A percentile compares a stretch with the other conserved stretches of the same genome.
phyloP scores from a whole-genome alignment of 2,329 filamentous ascomycete genomes.

The Botryotinia narcissicola region DNA sequence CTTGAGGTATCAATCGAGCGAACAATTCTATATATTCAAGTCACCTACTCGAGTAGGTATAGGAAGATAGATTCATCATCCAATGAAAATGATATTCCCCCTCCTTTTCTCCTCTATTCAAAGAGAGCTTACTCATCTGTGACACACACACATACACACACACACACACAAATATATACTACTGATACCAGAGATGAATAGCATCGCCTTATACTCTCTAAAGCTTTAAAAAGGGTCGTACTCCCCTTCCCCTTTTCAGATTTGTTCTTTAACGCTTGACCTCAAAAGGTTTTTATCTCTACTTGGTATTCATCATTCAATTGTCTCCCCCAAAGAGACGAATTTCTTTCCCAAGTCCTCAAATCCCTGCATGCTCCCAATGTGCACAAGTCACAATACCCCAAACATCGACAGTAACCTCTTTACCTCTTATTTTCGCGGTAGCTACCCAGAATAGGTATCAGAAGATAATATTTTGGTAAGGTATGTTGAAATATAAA shows the following conservation, averaged over 20 bases:
- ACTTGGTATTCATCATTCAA: neutral
- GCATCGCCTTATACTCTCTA: neutral
- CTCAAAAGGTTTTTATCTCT: neutral
- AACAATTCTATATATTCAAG: neutral
- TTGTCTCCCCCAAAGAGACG: neutral
- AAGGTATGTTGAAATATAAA: constrained; percentile 3
- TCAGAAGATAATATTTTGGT: constrained; percentile 7
- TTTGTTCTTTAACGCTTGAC: constrained; percentile 8
- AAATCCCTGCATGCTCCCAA: neutral
- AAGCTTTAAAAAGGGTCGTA: constrained; percentile 7
- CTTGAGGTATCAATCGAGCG: neutral
- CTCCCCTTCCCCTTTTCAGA: constrained; percentile 13
- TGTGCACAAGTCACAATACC: neutral
- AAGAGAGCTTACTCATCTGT: constrained; percentile 2
- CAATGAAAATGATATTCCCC: neutral
- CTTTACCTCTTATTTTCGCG: neutral
- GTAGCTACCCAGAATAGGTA: neutral
- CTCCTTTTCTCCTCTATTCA: neutral
- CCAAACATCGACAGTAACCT: neutral
- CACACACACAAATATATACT: neutral
- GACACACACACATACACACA: neutral
- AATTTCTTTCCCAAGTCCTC: neutral
- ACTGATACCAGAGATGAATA: neutral
- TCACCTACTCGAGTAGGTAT: neutral
- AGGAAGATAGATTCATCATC: neutral